Base-by-base conservation (phyloP, 371 early-diverging fungal genomes). In the Mortierella sp. region DNA sequence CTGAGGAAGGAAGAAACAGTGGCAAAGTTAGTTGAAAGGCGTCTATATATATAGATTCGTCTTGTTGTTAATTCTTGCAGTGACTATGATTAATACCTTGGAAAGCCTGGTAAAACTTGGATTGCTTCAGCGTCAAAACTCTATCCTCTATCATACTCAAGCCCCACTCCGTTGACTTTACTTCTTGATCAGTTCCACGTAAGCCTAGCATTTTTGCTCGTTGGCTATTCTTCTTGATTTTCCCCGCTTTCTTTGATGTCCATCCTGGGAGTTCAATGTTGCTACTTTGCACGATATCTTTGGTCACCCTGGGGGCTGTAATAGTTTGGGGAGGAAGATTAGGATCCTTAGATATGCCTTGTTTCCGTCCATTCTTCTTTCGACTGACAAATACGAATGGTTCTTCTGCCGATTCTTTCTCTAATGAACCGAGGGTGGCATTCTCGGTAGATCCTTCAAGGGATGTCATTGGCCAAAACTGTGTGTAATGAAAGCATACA, bases 201-300 rank as follows among this genome's bases (percentile, higher is more conserved):
- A 28, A 51, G 0, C 70, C 78, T 42, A 68, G 64, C 69, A 78
- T 68, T 58, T 56, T 78, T 34, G 78, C 72, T 5, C 78, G 56
- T 34, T 69, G 78, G n/a, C 75, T 74, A 56, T 74, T 80, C 53
- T 70, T 74, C 54, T 74, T 80, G n/a, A 70, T 45, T 58, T 64
- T 74, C 0, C 51, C 29, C 32, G 75, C 55, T 15, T 64, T 70
- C 40, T 15, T 64, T 8, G 37, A 37, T 15, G 53, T 51, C 80
- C 80, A 80, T 49, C 80, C 75, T 19, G 80, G 80, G 12, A 80
- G 70, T 53, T n/a, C 37, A 29, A 0, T n/a, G 17, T 5, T 29
- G 15, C 19, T n/a, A 15, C 31, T 8, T 9, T 45, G 47, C 8
- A n/a, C 51, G 22, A 17, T n/a, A 9, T 37, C 43, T 26, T 43